Evolutionary conservation across 192 early-diverging fungal genomes (phyloP).

Genomic region (Ambispora gerdemannii): DNA sequence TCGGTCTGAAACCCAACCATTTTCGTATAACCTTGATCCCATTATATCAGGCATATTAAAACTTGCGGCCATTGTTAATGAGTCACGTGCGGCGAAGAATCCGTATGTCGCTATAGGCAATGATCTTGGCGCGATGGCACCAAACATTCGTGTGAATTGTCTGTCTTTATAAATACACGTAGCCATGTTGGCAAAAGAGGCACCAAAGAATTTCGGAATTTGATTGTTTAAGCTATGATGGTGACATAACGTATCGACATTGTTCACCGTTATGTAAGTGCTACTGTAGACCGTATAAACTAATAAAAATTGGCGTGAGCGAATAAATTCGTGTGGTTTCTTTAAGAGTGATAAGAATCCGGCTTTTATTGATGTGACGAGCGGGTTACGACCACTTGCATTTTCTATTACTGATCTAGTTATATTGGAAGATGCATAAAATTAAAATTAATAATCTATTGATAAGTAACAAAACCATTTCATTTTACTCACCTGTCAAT

Average conservation of each 20-base stretch:
- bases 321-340: constrained; percentile 35
- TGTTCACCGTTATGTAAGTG: constrained; percentile 44
- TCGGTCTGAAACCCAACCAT: background rate
- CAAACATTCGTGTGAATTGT: constrained; percentile 48
- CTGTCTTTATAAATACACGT: constrained; percentile 47
- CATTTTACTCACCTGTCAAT: constrained; percentile 40
- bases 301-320: constrained; percentile 32
- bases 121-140: constrained; percentile 30
- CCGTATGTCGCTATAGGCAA: constrained; percentile 38
- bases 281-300: constrained; percentile 38
- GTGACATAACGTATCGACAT: constrained; percentile 38
- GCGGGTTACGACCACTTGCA: constrained; percentile 38
- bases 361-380: constrained; percentile 32
- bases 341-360: constrained; percentile 33
- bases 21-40: constrained; percentile 13
- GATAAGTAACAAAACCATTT: background rate
- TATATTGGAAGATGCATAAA: background rate
- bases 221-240: constrained; percentile 14
- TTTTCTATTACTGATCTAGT: constrained; percentile 49
- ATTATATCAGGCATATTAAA: constrained; percentile 42
- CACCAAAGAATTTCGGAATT: constrained; percentile 41
- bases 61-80: constrained; percentile 42
- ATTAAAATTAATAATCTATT: background rate
- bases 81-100: constrained; percentile 44
- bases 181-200: constrained; percentile 41